A percentile compares a stretch with the other conserved stretches of the same genome.
Conservation (phyloP, 2,329 filamentous ascomycete genomes). For the Trichoderma koningii region DNA sequence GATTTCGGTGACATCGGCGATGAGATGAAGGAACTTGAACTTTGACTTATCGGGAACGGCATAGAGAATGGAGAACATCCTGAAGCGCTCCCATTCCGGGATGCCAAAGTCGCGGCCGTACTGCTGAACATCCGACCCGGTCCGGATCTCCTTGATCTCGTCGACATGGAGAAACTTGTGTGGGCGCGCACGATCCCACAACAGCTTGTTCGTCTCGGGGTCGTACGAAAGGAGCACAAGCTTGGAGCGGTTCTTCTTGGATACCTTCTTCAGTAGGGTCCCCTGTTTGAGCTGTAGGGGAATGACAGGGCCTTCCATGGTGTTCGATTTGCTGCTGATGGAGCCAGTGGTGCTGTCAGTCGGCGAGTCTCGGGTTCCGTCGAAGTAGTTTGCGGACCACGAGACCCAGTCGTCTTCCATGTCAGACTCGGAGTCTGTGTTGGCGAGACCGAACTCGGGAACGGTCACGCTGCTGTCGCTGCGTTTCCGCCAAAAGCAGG, state of each 20-base stretch:
- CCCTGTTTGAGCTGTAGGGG: constrained; percentile 77
- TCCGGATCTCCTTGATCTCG: constrained; percentile 88
- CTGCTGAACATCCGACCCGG: constrained; percentile 80
- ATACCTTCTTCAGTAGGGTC: constrained; percentile 77
- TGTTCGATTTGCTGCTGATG: constrained; percentile 46
- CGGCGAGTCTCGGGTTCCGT: constrained; percentile 49
- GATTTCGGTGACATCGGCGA: constrained; percentile 72
- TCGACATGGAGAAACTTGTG: constrained; percentile 91
- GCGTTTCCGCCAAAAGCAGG: constrained; percentile 80
- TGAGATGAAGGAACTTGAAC: constrained; percentile 84
- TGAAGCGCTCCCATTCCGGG: constrained; percentile 64
- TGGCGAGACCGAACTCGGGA: constrained; percentile 49
- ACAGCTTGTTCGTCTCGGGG: constrained; percentile 79
- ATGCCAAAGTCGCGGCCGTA: constrained; percentile 83
- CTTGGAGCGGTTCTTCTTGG: constrained; percentile 76
- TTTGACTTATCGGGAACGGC: constrained; percentile 75
- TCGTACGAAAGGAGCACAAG: constrained; percentile 73
- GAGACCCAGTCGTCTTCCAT: constrained; percentile 49
- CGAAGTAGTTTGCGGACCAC: constrained; percentile 45
- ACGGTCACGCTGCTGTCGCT: constrained; percentile 84
- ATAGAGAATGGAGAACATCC: constrained; percentile 91
- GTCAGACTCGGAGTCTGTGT: constrained; percentile 61
- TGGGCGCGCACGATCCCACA: constrained; percentile 78
- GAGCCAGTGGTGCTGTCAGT: constrained; percentile 52
- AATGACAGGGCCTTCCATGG: constrained; percentile 68